These are phyloP conservation scores for Sporothrix dimorphospora DNA, from an alignment of 2,329 filamentous ascomycete species.

Conservation along the genomic window DNA sequence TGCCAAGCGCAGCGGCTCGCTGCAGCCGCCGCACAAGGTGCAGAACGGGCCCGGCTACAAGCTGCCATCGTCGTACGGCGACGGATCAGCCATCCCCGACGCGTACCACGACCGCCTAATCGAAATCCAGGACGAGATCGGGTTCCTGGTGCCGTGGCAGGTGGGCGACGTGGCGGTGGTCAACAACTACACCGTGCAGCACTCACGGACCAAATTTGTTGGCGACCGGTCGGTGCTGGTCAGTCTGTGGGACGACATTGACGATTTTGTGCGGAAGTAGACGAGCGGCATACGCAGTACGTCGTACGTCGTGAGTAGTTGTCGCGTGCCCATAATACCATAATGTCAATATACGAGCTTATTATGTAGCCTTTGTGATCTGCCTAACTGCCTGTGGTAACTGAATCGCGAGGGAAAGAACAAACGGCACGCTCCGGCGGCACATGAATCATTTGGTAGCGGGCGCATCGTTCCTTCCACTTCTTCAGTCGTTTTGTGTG, in stretches of 20 bases:
- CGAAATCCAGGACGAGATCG: slow-evolving; percentile 37
- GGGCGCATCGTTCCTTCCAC: neutral
- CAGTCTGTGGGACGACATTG: slow-evolving; percentile 22
- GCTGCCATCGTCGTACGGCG: slow-evolving; percentile 34
- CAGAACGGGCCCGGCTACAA: slow-evolving; percentile 33
- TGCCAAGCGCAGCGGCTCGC: slow-evolving; percentile 4
- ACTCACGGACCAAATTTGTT: slow-evolving; percentile 27
- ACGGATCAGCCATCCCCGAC: slow-evolving; percentile 36
- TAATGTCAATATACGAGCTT: neutral
- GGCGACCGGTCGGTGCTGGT: slow-evolving; percentile 18
- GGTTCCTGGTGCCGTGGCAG: slow-evolving; percentile 32
- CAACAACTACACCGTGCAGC: slow-evolving; percentile 37
- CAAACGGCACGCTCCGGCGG: neutral
- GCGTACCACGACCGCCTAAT: slow-evolving; percentile 37
- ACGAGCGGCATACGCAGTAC: neutral
- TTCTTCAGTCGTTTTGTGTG: neutral
- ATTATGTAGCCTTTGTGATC: neutral
- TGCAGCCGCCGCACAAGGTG: slow-evolving; percentile 21
- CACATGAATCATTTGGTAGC: neutral
- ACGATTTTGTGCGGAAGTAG: slow-evolving; percentile 10
- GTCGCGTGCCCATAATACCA: neutral
- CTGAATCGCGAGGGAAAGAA: neutral
- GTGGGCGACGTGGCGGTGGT: slow-evolving; percentile 23
- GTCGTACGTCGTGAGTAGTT: too few relatives aligned
- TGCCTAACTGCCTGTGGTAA: neutral